These are phyloP conservation scores for Vinca minor DNA, from an alignment of 257 asterid species.

Conservation along the genomic window DNA sequence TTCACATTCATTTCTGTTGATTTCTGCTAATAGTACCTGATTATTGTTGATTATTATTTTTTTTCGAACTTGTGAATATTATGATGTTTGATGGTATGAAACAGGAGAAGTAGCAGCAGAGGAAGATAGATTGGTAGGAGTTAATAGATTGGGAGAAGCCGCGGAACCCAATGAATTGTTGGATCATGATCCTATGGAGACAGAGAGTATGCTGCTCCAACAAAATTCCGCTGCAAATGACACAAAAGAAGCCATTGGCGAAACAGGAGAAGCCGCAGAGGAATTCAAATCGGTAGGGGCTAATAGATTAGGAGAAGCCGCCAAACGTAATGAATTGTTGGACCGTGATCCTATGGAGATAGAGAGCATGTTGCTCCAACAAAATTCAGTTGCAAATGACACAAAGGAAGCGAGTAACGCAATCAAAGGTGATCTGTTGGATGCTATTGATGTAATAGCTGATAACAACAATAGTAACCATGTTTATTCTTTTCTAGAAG, in stretches of 20 bases:
- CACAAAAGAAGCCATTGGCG: constrained; percentile 18
- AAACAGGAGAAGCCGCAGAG: constrained; percentile 4
- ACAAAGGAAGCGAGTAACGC: constrained; percentile 15
- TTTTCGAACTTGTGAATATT: constrained; percentile 8
- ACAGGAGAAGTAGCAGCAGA: constrained; percentile 5
- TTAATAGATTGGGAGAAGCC: constrained; percentile 18
- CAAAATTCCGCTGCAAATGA: constrained; percentile 21
- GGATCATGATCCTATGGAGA: constrained; percentile 17
- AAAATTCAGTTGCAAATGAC: constrained; percentile 17
- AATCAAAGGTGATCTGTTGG: constrained; percentile 18
- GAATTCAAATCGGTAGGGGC: neutral
- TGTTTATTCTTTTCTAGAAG: constrained; percentile 24
- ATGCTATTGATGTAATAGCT: constrained; percentile 10
- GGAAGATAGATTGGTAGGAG: neutral
- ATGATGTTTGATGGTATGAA: constrained; percentile 19
- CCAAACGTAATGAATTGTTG: constrained; percentile 16
- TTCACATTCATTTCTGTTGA: neutral
- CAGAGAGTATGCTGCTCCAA: constrained; percentile 22
- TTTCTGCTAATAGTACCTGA: neutral
- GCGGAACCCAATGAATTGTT: constrained; percentile 16
- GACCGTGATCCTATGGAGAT: constrained; percentile 17
- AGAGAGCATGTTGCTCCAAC: constrained; percentile 22
- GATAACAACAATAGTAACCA: constrained; percentile 15
- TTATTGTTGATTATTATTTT: neutral
- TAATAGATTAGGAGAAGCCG: constrained; percentile 18